These are phyloP conservation scores for Venturia nashicola DNA, from an alignment of 2,329 filamentous ascomycete genomes.

Conservation along the genomic window DNA sequence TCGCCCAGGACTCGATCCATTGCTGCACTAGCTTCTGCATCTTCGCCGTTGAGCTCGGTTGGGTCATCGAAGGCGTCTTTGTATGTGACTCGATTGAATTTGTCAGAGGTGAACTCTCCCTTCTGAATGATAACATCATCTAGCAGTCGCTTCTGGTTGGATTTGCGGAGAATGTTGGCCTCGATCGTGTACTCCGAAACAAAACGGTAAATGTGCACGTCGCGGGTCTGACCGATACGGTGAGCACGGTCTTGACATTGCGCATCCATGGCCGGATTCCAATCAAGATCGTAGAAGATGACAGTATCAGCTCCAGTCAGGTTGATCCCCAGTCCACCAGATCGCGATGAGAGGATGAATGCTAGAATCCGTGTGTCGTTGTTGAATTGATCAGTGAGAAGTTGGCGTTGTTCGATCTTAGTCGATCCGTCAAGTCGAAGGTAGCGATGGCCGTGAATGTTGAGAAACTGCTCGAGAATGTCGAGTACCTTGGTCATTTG, in stretches of 20 bases:
- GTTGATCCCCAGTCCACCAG: conserved; percentile 91
- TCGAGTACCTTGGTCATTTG: conserved; percentile 99
- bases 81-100: conserved; percentile 68
- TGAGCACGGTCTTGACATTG: conserved; percentile 97
- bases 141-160: conserved; percentile 93
- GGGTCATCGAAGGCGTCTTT: conserved; percentile 49
- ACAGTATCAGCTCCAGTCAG: conserved; percentile 93
- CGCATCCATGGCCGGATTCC: conserved; percentile 99
- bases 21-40: conserved; percentile 65
- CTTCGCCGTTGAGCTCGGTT: conserved; percentile 35
- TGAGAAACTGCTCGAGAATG: conserved; percentile 93
- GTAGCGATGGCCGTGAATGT: conserved; percentile 96
- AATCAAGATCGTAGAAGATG: conserved; percentile 98
- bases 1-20: conserved; percentile 75
- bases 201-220: conserved; percentile 86
- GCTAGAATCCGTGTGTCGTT: conserved; percentile 82
- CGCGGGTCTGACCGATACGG: conserved; percentile 91
- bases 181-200: conserved; percentile 65
- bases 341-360: conserved; percentile 91
- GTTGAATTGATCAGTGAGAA: conserved; percentile 94
- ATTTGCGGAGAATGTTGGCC: conserved; percentile 92
- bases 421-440: conserved; percentile 92
- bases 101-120: conserved; percentile 93
- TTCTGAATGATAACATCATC: conserved; percentile 98
- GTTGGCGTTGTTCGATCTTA: conserved; percentile 89